Base-by-base conservation (phyloP, 306 rosid species). In the Vigna trinervia region DNA sequence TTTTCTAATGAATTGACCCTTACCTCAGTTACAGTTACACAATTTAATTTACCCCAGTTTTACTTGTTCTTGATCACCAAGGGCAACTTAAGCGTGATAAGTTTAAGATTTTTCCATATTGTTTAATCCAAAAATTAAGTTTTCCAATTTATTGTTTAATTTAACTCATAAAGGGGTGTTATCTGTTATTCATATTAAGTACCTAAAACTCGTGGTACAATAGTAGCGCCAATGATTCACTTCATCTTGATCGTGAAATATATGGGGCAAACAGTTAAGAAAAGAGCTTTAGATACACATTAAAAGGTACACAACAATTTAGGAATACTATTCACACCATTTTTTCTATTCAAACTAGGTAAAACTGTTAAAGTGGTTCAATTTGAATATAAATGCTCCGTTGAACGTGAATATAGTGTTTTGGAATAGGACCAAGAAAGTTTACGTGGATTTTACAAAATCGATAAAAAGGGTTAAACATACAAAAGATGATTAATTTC, bases 1-100 rank as follows among this genome's bases (percentile, higher is more conserved):
- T 68, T 46, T 81, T 81, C 80, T 68, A 38, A 81, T 38, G 72
- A 71, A 62, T 78, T 47, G 54, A 15, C 22, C 61, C 20, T 17
- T 60, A 28, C 67, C 58, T 56, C 36, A 34, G 41, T 69, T 32
- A 69, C 6, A 39, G 56, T 54, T 38, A 48, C 19, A 57, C 59
- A 45, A 12, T 69, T 69, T 69, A 62, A 59, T 70, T 80, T 8
- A 15, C 26, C 47, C 17, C 54, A 13, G 48, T 22, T 79, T 74
- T 72, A 20, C 65, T 20, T 46, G 54, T 22, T 74, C 8, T 36
- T 36, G 41, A 5, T 34, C 38, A 4, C 38, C 38, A 34, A 34
- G 38, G 38, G 6, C 38, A 34, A 34, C 38, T 30, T 34, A 34
- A 34, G 38, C 1, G 0, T 34, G 6, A 34, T 34, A 34, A 34